These are phyloP conservation scores for Naganishia vishniacii DNA, from an alignment of 768 basidiomycete genomes.

Conservation along the genomic window DNA sequence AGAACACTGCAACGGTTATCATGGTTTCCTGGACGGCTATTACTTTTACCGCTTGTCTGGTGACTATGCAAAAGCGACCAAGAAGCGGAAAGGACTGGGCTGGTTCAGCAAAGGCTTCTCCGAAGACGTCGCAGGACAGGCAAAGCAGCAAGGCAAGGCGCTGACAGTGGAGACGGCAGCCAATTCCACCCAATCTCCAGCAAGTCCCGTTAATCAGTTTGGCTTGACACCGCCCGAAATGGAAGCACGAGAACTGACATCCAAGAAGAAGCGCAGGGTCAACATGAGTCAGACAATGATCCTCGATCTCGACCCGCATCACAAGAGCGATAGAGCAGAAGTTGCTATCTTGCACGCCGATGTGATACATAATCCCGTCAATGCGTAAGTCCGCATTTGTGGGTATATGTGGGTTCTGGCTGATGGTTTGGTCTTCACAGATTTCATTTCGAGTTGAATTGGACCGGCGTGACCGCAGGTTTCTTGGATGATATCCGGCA, in stretches of 20 bases:
- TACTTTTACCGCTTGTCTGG: conserved; percentile 81
- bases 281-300: conserved; percentile 78
- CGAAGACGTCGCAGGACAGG: conserved; percentile 4
- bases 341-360: conserved; percentile 85
- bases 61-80: conserved; percentile 59
- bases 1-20: conserved; percentile 70
- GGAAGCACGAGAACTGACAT: conserved; percentile 20
- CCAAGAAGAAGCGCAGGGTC: conserved; percentile 38
- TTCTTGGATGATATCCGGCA: conserved; percentile 83
- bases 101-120: conserved; percentile 57
- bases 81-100: conserved; percentile 60
- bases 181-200: background rate
- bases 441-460: conserved; percentile 95
- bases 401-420: background rate
- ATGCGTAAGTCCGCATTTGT: conserved; percentile 53
- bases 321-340: conserved; percentile 83
- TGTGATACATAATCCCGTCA: conserved; percentile 88
- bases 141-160: conserved; percentile 15
- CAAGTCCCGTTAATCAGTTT: conserved; percentile 14
- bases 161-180: conserved; percentile 5
- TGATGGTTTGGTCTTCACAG: conserved; percentile 25
- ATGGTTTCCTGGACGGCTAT: conserved; percentile 83
- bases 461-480: conserved; percentile 89
- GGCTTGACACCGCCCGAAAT: conserved; percentile 21
- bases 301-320: conserved; percentile 58